Evolutionary conservation across 2,329 filamentous ascomycete genomes (phyloP).

Genomic region (Apiospora marii): DNA sequence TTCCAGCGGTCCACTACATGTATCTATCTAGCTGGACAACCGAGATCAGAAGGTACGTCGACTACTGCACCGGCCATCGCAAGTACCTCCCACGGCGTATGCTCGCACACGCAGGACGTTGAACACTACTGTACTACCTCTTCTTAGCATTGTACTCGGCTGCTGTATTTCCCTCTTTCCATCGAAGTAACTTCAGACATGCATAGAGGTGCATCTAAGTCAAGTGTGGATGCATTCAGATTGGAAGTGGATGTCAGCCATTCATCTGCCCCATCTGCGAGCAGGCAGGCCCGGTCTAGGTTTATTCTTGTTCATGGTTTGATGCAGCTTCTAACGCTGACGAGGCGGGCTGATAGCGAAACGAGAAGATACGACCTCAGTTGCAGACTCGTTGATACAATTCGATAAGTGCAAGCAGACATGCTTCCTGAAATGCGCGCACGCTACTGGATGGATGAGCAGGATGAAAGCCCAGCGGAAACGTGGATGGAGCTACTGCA

Average conservation of each 20-base stretch:
- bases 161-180: constrained; percentile 6
- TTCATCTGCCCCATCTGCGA: constrained; percentile 11
- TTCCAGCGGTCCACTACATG: no score
- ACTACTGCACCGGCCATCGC: no score
- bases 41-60: no score
- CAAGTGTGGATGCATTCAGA: neutral
- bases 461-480: constrained; percentile 14
- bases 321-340: constrained; percentile 9
- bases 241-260: constrained; percentile 1
- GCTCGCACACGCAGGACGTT: constrained; percentile 6
- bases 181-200: constrained; percentile 6
- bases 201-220: constrained; percentile 14
- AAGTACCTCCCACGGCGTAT: neutral
- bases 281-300: neutral
- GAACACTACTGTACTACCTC: neutral
- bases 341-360: neutral
- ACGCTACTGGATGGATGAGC: constrained; percentile 1
- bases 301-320: neutral
- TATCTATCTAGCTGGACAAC: no score
- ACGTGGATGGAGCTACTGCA: constrained; percentile 16
- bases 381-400: no score
- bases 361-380: neutral
- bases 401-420: neutral
- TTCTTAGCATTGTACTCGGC: neutral
- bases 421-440: constrained; percentile 4